Conservation (phyloP, 164 flowering plant species). For the Liriodendron chinense region DNA sequence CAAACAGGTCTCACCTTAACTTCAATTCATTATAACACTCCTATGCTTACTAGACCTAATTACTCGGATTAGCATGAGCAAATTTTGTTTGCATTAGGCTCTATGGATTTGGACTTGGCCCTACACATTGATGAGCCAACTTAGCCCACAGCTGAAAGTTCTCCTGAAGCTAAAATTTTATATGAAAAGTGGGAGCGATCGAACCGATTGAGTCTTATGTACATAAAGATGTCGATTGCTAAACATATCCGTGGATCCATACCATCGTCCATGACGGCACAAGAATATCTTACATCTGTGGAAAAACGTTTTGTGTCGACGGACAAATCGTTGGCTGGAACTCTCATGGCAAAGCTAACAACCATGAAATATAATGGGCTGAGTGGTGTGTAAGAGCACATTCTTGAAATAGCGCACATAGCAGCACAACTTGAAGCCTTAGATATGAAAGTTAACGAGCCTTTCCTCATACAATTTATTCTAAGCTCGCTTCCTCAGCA, state of each 20-base stretch:
- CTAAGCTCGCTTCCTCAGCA: too few species aligned
- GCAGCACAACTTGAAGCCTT: too few species aligned
- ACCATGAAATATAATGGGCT: too few species aligned
- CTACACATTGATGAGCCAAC: background rate
- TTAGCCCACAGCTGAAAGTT: background rate
- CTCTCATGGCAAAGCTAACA: too few species aligned
- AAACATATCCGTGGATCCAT: background rate
- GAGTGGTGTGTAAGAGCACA: too few species aligned
- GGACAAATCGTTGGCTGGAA: too few species aligned
- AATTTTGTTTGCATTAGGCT: background rate
- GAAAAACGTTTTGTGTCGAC: too few species aligned
- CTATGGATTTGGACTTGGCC: conserved; percentile 2
- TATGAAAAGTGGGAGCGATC: background rate
- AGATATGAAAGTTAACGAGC: too few species aligned
- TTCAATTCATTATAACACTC: background rate
- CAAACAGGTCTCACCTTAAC: background rate
- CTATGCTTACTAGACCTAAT: background rate
- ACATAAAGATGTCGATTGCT: background rate
- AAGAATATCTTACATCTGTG: background rate
- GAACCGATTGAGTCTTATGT: background rate
- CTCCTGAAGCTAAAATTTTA: background rate
- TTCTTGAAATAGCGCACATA: too few species aligned
- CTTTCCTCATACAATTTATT: too few species aligned
- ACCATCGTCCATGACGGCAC: background rate
- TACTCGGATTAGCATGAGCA: background rate